Evolutionary conservation across 345 rosid genomes (phyloP).

Genomic region (Raphanus sativus): DNA sequence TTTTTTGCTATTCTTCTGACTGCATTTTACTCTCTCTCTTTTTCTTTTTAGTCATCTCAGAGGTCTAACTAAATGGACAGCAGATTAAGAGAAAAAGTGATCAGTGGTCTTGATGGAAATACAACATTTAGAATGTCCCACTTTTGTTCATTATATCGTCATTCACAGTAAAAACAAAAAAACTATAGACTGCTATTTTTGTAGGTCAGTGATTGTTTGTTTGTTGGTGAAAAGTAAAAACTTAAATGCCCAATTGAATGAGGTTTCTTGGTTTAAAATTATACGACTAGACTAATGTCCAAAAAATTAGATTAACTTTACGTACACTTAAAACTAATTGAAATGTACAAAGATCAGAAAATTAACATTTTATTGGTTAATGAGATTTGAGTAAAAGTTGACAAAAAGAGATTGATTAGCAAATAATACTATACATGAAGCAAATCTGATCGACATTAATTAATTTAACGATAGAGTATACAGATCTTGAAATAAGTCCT

Average conservation of each 20-base stretch:
- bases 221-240: constrained; percentile 9
- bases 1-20: not conserved
- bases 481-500: constrained; percentile 9
- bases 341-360: not conserved
- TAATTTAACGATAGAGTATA: not conserved
- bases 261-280: constrained; percentile 32
- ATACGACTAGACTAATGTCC: constrained; percentile 9
- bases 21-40: not conserved
- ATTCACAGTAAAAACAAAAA: not conserved
- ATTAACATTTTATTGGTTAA: not conserved
- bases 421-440: not conserved
- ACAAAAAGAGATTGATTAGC: not conserved
- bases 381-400: not conserved
- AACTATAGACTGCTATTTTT: constrained; percentile 1
- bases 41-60: too few species aligned
- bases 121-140: constrained; percentile 11
- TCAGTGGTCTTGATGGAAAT: not conserved
- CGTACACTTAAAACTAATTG: constrained; percentile 33
- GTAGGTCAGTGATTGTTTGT: constrained; percentile 21
- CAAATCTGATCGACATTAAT: not conserved
- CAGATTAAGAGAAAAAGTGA: too few species aligned
- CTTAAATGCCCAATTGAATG: constrained; percentile 31
- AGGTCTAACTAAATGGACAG: too few species aligned
- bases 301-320: constrained; percentile 24
- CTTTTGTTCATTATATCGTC: not conserved